Base-by-base conservation (phyloP, 2,329 filamentous ascomycete species). In the Monilinia vaccinii-corymbosi region DNA sequence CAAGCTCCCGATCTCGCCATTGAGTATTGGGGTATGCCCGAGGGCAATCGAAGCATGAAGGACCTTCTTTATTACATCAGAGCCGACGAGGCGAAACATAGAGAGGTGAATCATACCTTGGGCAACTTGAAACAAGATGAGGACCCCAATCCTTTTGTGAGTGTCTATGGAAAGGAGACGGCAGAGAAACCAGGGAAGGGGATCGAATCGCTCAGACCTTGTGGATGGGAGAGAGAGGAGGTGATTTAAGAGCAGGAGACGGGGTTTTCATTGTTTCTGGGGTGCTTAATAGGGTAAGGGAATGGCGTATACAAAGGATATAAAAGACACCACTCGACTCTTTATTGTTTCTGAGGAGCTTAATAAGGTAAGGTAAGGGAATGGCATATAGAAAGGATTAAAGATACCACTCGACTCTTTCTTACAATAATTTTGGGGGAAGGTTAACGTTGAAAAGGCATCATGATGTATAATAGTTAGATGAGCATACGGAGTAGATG, bases 31-130 rank as follows among this genome's bases (percentile, higher is more conserved):
- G 84, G 89, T 46, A 97, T 99, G 85, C 91, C 92, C 0, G 87
- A 96, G 72, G 88, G 84, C 2, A 79, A 87, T 61, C 82, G 86
- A 31, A 89, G 85, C 1, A 96, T 99, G 89, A 83, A 81, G 68
- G 91, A 97, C 70, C 75, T 97, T 63, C 80, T 97, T 56, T 76
- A 94, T 55, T 97, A 97, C 72, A 89, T 97, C 66, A 82, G 92
- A 34, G 89, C 88, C n/a, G 89, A 93, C 70, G 91, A 96, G 74
- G 89, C 89, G 4, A 89, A 89, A 72, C 91, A 96, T 71, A 59
- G 94, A 38, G 94, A 96, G 71, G 93, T 97, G 68, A 97, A 99
- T 75, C 94, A 99, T 73, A 97, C 94, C 0, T 76, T 99, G 45
- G 61, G 88, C 56, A 97, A 97, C 71, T 78, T 99, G 87, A 63